A percentile compares a stretch with the other conserved stretches of the same genome.
Conservation (phyloP, 2,329 filamentous ascomycete genomes). For the Bipolaris sorokiniana region DNA sequence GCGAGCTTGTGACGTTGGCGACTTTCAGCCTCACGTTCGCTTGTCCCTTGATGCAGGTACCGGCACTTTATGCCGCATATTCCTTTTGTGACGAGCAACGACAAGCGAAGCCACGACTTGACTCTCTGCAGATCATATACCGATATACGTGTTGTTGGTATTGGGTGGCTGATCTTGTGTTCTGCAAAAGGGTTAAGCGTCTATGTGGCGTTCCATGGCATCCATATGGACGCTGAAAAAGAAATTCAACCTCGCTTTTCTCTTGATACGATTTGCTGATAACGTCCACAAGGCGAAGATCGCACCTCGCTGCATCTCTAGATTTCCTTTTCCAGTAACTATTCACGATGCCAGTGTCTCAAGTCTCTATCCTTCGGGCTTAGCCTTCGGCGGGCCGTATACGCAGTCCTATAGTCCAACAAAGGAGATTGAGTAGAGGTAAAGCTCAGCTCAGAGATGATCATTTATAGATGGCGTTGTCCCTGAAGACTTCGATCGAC, state of each 20-base stretch:
- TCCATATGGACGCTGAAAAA: background rate
- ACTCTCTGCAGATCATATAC: background rate
- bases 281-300: background rate
- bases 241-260: background rate
- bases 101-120: background rate
- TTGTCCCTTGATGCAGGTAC: background rate
- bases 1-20: background rate
- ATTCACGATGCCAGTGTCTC: conserved; percentile 6
- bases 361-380: conserved; percentile 2
- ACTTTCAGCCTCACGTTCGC: background rate
- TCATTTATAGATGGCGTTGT: conserved; percentile 18
- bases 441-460: conserved; percentile 4
- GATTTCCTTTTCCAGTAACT: background rate
- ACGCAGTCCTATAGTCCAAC: conserved; percentile 9
- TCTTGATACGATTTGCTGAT: background rate
- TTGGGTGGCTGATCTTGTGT: background rate
- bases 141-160: background rate
- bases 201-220: background rate
- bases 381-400: conserved; percentile 8
- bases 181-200: background rate
- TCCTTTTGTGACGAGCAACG: background rate
- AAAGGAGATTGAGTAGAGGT: conserved; percentile 9
- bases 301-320: background rate
- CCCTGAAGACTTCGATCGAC: background rate
- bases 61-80: background rate